Evolutionary conservation across 2,329 filamentous ascomycete species (phyloP), one percentile per base, ranked within the genome.

Genomic region (Pseudogymnoascus sp.): DNA sequence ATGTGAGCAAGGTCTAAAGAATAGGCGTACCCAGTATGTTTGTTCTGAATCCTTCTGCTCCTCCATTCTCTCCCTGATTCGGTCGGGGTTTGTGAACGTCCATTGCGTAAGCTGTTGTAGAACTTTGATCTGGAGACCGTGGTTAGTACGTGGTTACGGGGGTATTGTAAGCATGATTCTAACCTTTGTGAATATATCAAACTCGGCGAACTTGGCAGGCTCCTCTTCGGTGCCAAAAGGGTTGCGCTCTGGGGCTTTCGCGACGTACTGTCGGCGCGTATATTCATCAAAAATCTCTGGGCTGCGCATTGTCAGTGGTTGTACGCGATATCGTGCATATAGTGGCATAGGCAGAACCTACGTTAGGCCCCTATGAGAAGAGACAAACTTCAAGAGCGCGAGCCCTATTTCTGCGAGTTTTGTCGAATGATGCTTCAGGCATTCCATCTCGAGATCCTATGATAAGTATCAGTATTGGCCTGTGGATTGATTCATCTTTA

Each of bases 261-360:
- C 83, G 62, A 89, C 77, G 74, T 92, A 99, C 75, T 97, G 93
- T 65, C 92, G 88, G 69, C 92, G 86, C 36, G 92, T 89, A 73
- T 97, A 96, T 72, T 97, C 92, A 73, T 97, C 92, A 70, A 97
- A 96, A 60, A 95, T 87, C 3, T 96, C 92, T 62, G 81, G 84
- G 1, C 93, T 97, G 69, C 60, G 61, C 57, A 68, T 61, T 65
- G 72, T 75, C 26, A 74, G 68, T 26, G n/a, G 42, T n/a, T 40
- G 12, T 63, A 61, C 59, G 36, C n/a, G 31, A 60, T 36, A 12
- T 62, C 14, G 51, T 62, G 12, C 29, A 36, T 18, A 16, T 23
- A 57, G 21, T 26, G 23, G 23, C 61, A 61, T 29, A 14, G 47
- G 23, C 37, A 16, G 3, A 66, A 82, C 90, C 69, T 84, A 96